These are phyloP conservation scores for Hypoxylon perforatum DNA, from an alignment of 495 filamentous ascomycete species.

Conservation along the genomic window DNA sequence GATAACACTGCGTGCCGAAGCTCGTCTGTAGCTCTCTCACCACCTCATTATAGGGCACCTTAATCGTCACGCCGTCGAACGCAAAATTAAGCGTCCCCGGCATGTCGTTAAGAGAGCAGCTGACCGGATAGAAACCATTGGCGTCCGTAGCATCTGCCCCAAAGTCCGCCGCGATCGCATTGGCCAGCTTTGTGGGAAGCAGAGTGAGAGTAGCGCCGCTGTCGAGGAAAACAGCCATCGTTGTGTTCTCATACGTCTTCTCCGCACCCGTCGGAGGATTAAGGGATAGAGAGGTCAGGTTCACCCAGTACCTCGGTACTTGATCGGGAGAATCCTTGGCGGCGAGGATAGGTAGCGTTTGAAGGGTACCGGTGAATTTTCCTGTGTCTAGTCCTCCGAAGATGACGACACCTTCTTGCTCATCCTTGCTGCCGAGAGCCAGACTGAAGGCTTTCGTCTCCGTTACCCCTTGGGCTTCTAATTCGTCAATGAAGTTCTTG, in stretches of 20 bases:
- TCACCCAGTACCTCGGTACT: conserved; percentile 65
- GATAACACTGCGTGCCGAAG: conserved; percentile 68
- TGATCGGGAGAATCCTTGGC: conserved; percentile 54
- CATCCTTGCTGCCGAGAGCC: conserved; percentile 59
- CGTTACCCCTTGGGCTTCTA: conserved; percentile 53
- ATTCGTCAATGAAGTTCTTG: conserved; percentile 58
- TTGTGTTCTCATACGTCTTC: conserved; percentile 58
- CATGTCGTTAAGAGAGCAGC: conserved; percentile 74
- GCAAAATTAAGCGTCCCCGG: conserved; percentile 76
- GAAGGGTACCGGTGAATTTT: conserved; percentile 80
- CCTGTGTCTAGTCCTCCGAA: conserved; percentile 92
- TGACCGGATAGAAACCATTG: conserved; percentile 72
- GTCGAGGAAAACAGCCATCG: conserved; percentile 80
- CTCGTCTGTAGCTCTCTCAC: conserved; percentile 62
- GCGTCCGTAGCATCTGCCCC: conserved; percentile 62
- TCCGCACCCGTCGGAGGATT: conserved; percentile 58
- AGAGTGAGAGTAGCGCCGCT: conserved; percentile 91
- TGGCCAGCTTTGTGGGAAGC: conserved; percentile 74
- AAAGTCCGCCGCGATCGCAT: conserved; percentile 72
- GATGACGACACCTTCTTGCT: conserved; percentile 77
- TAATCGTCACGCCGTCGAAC: conserved; percentile 74
- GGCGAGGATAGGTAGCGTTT: conserved; percentile 72
- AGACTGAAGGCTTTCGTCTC: conserved; percentile 60
- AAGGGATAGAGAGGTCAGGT: conserved; percentile 68
- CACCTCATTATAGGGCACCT: conserved; percentile 68